Conservation (phyloP, 108 stramenopile genomes). For the Pseudonitzschia multiseries region DNA sequence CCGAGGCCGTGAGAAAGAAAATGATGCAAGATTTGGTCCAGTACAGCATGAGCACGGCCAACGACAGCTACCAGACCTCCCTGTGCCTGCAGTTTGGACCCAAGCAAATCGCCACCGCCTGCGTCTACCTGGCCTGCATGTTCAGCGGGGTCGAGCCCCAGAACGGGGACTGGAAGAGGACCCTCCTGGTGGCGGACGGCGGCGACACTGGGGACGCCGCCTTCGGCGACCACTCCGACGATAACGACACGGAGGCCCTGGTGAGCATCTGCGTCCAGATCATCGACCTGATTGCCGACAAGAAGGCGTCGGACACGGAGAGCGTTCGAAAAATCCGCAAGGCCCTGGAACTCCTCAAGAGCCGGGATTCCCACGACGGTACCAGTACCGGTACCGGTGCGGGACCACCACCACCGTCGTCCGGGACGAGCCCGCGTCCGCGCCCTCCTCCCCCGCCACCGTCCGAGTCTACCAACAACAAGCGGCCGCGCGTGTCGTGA, state of each 20-base stretch:
- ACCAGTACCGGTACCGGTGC: not conserved
- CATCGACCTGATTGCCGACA: conserved; percentile 55
- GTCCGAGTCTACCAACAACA: not conserved
- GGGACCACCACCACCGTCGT: not conserved
- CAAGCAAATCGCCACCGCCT: conserved; percentile 63
- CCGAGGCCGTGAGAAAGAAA: conserved; percentile 26
- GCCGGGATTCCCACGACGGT: conserved; percentile 1
- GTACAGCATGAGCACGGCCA: conserved; percentile 85
- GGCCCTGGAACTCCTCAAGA: conserved; percentile 37
- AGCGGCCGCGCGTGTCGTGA: not conserved
- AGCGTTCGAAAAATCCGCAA: conserved; percentile 41
- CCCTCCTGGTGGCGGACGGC: conserved; percentile 23
- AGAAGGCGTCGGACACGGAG: conserved; percentile 42
- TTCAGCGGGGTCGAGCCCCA: conserved; percentile 50
- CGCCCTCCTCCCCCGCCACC: not conserved
- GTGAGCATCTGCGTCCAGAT: conserved; percentile 53
- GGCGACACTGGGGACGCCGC: not conserved
- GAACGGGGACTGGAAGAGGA: conserved; percentile 51
- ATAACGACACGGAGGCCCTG: conserved; percentile 37
- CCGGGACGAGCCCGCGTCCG: not conserved
- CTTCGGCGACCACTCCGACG: conserved; percentile 10
- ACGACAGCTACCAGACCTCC: conserved; percentile 82
- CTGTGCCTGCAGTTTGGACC: conserved; percentile 77
- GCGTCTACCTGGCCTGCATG: conserved; percentile 68
- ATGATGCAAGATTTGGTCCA: conserved; percentile 73